Base-by-base conservation (phyloP, 306 rosid species). In the Cicer pinnatifidum region DNA sequence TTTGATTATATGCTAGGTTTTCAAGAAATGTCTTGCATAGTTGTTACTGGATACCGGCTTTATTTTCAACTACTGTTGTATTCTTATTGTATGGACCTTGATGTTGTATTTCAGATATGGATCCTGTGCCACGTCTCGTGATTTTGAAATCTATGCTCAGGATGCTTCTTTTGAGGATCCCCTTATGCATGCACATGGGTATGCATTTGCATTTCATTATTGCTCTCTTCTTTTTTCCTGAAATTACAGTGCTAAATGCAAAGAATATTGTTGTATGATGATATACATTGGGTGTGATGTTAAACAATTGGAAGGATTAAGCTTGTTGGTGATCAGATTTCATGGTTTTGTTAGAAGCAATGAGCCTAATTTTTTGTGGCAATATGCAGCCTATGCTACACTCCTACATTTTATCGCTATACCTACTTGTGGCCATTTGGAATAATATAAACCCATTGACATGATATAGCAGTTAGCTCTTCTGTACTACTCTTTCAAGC, bases 111-210 rank as follows among this genome's bases (percentile, higher is more conserved):
- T 79, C 83, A 90, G 97, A 46, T 90, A 93, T 76, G 91, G 88
- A 33, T 81, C 96, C 9, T 9, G 67, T 73, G 95, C 95, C 10
- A 86, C 95, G 2, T 75, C 91, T 75, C 76, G 19, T 1, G 97
- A 93, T 82, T 90, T 90, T 50, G 88, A 93, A 79, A 87, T 93
- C 67, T 89, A 90, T 70, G 83, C 87, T 19, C 76, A 83, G 0
- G 4, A 87, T 84, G 97, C 97, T 63, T 82, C 98, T 17, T 90
- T 89, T 43, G 98, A 93, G 85, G 97, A 93, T 66, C 98, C 98
- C 20, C 85, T 90, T 39, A 90, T 91, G 90, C 19, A 80, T 11
- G 97, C 98, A 1, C 79, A 50, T 5, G 98, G 98, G 96, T 90
- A 77, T 41, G 79, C 17, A 20, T 70, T 78, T 51, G 79, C 13